Base-by-base conservation (phyloP, 2,329 filamentous ascomycete genomes). In the Clonostachys chloroleuca region DNA sequence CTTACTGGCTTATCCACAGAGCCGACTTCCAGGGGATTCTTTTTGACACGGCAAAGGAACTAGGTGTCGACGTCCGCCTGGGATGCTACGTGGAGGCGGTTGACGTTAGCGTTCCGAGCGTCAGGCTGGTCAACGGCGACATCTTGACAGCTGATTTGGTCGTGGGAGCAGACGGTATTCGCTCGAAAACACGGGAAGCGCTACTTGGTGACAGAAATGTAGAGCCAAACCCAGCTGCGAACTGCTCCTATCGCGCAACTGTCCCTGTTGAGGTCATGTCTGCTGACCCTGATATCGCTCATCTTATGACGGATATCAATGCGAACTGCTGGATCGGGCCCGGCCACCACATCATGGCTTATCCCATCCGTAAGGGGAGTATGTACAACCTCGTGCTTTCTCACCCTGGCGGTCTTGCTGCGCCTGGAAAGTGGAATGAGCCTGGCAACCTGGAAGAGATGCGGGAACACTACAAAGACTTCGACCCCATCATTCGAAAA, bases 21-120 rank as follows among this genome's bases (percentile, higher is more conserved):
- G 50, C 52, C 6, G 53, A 55, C n/a, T 50, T 48, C 9, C 53
- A 55, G 7, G 42, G 40, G 8, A 47, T 46, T 14, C 43, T 55
- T 2, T 47, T 48, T 18, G 44, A 49, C 13, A 37, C 45, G 36
- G 53, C 53, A 2, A 40, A 45, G 6, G 44, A 46, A 14, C 18
- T 49, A 4, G 53, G 53, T 24, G 52, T 48, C 4, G 43, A 47
- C 3, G 40, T 54, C 9, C 42, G 16, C 9, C 40, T 46, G 12
- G 18, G 35, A 35, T 16, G 40, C 40, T 47, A 37, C 40, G 45
- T 47, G 7, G 42, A 42, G 6, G 5, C 7, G 20, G 48, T 47
- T 16, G 42, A 40, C 10, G 14, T 18, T 8, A 17, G 12, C 24
- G 36, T 9, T 10, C 45, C 45, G 7, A 24, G 6, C 4, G 36